Evolutionary conservation across 371 early-diverging fungal genomes (phyloP).

Genomic region (Syncephalastrum monosporum): DNA sequence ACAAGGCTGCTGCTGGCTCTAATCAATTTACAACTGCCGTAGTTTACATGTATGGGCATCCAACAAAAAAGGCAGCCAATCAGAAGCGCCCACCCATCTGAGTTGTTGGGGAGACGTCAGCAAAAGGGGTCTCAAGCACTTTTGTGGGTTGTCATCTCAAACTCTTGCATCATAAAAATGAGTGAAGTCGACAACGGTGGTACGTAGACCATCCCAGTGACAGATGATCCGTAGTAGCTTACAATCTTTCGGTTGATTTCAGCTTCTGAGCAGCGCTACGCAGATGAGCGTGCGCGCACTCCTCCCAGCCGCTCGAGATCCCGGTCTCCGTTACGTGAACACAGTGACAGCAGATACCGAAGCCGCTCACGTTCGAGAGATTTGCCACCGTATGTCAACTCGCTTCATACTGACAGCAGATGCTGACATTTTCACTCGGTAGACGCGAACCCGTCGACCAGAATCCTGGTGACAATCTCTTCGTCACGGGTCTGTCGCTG

Average conservation of each 20-base stretch:
- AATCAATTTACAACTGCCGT: no score
- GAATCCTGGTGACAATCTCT: constrained; percentile 80
- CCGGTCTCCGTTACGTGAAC: constrained; percentile 46
- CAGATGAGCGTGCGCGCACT: constrained; percentile 46
- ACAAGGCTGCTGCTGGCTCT: no score
- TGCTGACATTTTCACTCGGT: constrained; percentile 7
- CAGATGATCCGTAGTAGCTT: no score
- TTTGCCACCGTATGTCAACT: constrained; percentile 19
- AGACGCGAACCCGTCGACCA: constrained; percentile 32
- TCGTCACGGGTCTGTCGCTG: constrained; percentile 69
- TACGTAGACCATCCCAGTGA: neutral
- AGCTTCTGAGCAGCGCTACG: constrained; percentile 30
- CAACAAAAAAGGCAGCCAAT: no score
- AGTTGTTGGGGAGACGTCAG: no score
- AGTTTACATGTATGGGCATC: no score
- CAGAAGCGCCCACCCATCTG: no score
- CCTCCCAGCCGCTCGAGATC: constrained; percentile 48
- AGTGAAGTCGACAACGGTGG: constrained; percentile 21
- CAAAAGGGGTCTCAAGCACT: no score
- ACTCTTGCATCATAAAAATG: constrained; percentile 7
- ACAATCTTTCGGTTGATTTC: no score
- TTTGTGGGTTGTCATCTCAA: no score
- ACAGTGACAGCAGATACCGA: constrained; percentile 45
- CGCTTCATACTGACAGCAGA: neutral
- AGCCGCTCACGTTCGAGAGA: constrained; percentile 51